Evolutionary conservation across 805 yeast species (phyloP), one percentile per base, ranked within the genome.

Genomic region (Saccharomycopsis capsularis): DNA sequence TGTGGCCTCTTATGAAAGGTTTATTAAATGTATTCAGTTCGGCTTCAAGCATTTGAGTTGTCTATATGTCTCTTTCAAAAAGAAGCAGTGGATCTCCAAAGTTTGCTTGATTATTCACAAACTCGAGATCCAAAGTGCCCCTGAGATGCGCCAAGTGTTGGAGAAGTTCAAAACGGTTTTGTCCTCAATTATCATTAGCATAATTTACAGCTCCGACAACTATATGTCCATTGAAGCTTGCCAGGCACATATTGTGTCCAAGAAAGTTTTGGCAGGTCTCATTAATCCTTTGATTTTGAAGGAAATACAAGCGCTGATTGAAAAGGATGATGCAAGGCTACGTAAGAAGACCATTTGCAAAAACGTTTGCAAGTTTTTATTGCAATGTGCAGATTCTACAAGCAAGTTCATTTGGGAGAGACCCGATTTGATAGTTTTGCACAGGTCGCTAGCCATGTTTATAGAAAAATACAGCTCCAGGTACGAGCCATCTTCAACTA

Each of bases 61-160:
- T 60, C 6, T 69, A 63, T 48, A 57, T 55, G 29, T 56, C 55
- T n/a, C 56, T 63, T 4, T 54, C 63, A 27, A 63, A 65, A 3
- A 62, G 61, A 35, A 57, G 73, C 21, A 56, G 57, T 11, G 60
- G 62, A 24, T 59, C 68, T 1, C 53, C 75, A 3, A 59, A 75
- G 1, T 59, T 63, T 13, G 59, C 68, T 5, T 63, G 74, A 42
- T 62, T 74, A 3, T 60, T 54, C 53, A 39, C 52, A 60, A 27
- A 32, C 58, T 40, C 53, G 22, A 32, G 25, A 38, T 49, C 32
- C 27, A 11, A 19, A 5, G 39, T 3, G n/a, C 45, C 4, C 23
- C 37, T 1, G 46, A 46, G 21, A 46, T 43, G 40, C 32, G 16
- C 27, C 27, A 39, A 13, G 21, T 45, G 9, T 19, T 46, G 15